Base-by-base conservation (phyloP, 305 asterid genomes). In the Fraxinus nigra region DNA sequence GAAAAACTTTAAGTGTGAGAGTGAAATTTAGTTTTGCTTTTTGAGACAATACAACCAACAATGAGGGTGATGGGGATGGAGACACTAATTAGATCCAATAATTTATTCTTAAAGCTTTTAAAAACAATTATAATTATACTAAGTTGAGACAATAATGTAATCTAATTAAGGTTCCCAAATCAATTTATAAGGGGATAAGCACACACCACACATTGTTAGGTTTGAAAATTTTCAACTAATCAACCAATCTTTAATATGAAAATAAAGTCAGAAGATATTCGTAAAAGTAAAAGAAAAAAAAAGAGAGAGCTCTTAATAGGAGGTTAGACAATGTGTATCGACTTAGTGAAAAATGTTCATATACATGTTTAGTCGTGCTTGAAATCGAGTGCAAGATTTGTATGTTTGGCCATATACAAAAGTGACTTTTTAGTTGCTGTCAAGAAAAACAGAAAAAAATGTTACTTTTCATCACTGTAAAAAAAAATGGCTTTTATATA, bases 41-140 rank as follows among this genome's bases (percentile, higher is more conserved):
- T 75, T 32, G 90, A 88, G 92, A 90, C 92, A 88, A 76, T 78
- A 65, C 72, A 84, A 86, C 84, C 85, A 82, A 79, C 83, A 78
- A 48, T 86, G 88, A 87, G 77, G 86, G 77, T 74, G 93, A 90
- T 89, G 80, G 77, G 32, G 87, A 86, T 86, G 78, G 82, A 43
- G 86, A 89, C 92, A 74, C 26, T 38, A 43, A 82, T 32, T 70
- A 33, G 43, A 43, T 70, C 7, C 76, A 70, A 70, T 70, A 14
- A 32, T 70, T 70, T 70, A 32, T 70, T 30, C 76, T 70, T 70
- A 70, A 14, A 70, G 14, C 11, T 5, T 14, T 28, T 24, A 26
- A 70, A 30, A 33, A 13, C 7, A 70, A 13, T 10, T 30, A 70
- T 70, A 30, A 74, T 74, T 22, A 79, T 4, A 83, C 54, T 13